phyloP scores from a whole-genome alignment of 768 basidiomycete species.

The Collybia sordida region DNA sequence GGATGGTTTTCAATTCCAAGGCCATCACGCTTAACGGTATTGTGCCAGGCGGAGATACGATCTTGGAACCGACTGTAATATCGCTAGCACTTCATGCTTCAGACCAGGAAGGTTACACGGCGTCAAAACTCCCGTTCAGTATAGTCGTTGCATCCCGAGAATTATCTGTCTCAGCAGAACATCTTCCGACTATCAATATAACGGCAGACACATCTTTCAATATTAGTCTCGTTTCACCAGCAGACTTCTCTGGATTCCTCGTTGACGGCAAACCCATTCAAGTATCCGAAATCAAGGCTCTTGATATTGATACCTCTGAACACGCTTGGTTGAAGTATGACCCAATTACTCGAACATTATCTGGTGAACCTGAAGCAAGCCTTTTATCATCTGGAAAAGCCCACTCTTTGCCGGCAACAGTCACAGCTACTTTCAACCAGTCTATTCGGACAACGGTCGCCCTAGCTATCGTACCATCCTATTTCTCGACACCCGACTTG shows the following conservation, averaged over 20 bases:
- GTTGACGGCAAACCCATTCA: slow-evolving; percentile 63
- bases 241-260: slow-evolving; percentile 62
- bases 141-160: slow-evolving; percentile 71
- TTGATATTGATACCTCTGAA: slow-evolving; percentile 60
- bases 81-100: slow-evolving; percentile 65
- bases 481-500: slow-evolving; percentile 59
- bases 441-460: slow-evolving; percentile 61
- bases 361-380: slow-evolving; percentile 59
- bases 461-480: slow-evolving; percentile 69
- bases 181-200: slow-evolving; percentile 69
- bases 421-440: slow-evolving; percentile 70
- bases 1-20: slow-evolving; percentile 69
- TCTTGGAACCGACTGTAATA: slow-evolving; percentile 40
- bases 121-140: slow-evolving; percentile 57
- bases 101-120: slow-evolving; percentile 72
- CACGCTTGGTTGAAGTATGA: slow-evolving; percentile 70
- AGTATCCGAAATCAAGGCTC: slow-evolving; percentile 50
- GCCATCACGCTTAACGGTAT: slow-evolving; percentile 79
- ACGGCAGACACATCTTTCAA: slow-evolving; percentile 57
- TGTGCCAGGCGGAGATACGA: slow-evolving; percentile 49
- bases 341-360: slow-evolving; percentile 49
- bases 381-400: slow-evolving; percentile 29
- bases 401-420: slow-evolving; percentile 52
- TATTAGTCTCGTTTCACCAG: slow-evolving; percentile 48
- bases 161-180: slow-evolving; percentile 43